Base-by-base conservation (phyloP, 352 stramenopile species). In the Globisporangium barbulae region DNA sequence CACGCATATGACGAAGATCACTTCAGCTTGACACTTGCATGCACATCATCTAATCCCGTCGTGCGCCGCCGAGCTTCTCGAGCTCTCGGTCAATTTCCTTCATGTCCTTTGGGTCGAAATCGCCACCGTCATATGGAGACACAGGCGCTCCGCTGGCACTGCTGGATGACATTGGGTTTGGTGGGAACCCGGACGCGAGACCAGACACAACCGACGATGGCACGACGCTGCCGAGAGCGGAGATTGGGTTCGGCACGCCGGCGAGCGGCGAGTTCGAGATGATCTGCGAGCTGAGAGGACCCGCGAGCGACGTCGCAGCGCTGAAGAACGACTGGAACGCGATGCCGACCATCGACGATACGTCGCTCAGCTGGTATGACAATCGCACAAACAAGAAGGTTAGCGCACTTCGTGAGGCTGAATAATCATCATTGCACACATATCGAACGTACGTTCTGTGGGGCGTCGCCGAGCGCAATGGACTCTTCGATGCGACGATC, bases 401-500 rank as follows among this genome's bases (percentile, higher is more conserved):
- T 37, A 21, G 10, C 2, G 15, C 13, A 31, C 2, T 33, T 31
- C 33, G 8, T 39, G 33, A 12, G 33, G 33, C 12, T 8, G 33
- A 39, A 39, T 13, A 10, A n/a, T 31, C 35, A 12, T 37, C 21
- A 57, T 22, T 33, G n/a, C 22, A 54, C 5, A 37, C 2, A 12
- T 22, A 22, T 19, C 4, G 9, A 31, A 78, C 85, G 57, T 81
- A 95, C 87, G 59, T 90, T 94, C 52, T 90, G 82, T 1, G 87
- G 87, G 10, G 90, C 33, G 44, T 96, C 85, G 61, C 84, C 85
- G 9, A 96, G 81, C 55, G 79, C 69, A 58, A 94, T 88, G 59
- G 82, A 89, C 69, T 96, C 87, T 53, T 94, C 83, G 30, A 96
- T 64, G 53, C 87, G 83, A 59, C 85, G 87, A 65, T 94, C 83